Evolutionary conservation across 2,329 filamentous ascomycete genomes (phyloP).

Genomic region (Venturia oleaginea): DNA sequence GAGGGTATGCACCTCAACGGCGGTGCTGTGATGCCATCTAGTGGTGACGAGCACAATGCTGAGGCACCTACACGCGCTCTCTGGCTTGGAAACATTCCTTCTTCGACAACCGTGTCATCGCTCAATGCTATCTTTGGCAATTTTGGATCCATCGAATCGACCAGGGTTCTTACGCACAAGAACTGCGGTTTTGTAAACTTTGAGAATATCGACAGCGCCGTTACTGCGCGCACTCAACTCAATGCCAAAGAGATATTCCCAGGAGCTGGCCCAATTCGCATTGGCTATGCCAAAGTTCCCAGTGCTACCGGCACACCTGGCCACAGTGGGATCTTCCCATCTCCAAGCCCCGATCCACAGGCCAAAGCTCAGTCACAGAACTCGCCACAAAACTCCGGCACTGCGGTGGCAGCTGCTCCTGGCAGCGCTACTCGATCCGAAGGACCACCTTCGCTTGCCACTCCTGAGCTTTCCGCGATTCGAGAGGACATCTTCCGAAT

Average conservation of each 20-base stretch:
- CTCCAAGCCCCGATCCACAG: slow-evolving; percentile 83
- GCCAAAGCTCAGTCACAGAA: slow-evolving; percentile 26
- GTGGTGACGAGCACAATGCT: slow-evolving; percentile 65
- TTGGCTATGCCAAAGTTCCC: slow-evolving; percentile 95
- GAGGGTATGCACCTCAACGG: slow-evolving; percentile 67
- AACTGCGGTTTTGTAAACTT: slow-evolving; percentile 99
- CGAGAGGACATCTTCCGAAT: slow-evolving; percentile 77
- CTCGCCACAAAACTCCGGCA: slow-evolving; percentile 29
- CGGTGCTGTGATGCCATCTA: slow-evolving; percentile 36
- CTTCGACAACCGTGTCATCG: slow-evolving; percentile 92
- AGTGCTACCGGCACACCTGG: slow-evolving; percentile 82
- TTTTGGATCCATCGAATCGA: slow-evolving; percentile 87
- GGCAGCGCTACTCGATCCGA: slow-evolving; percentile 32
- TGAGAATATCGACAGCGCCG: slow-evolving; percentile 80
- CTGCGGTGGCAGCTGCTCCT: slow-evolving; percentile 31
- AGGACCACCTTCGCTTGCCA: slow-evolving; percentile 45
- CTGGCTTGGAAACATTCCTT: slow-evolving; percentile 96
- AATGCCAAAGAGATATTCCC: slow-evolving; percentile 99
- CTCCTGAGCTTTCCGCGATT: slow-evolving; percentile 68
- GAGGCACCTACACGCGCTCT: slow-evolving; percentile 87
- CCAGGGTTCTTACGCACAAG: slow-evolving; percentile 91
- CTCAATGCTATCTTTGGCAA: slow-evolving; percentile 89
- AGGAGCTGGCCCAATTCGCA: slow-evolving; percentile 84
- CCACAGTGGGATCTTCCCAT: slow-evolving; percentile 77
- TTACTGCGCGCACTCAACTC: slow-evolving; percentile 76